Percentiles rank a stretch among this genome's conserved stretches.
These are phyloP conservation scores for Zasmidium citrigriseum DNA, from an alignment of 2,329 filamentous ascomycete species.

Conservation along the genomic window DNA sequence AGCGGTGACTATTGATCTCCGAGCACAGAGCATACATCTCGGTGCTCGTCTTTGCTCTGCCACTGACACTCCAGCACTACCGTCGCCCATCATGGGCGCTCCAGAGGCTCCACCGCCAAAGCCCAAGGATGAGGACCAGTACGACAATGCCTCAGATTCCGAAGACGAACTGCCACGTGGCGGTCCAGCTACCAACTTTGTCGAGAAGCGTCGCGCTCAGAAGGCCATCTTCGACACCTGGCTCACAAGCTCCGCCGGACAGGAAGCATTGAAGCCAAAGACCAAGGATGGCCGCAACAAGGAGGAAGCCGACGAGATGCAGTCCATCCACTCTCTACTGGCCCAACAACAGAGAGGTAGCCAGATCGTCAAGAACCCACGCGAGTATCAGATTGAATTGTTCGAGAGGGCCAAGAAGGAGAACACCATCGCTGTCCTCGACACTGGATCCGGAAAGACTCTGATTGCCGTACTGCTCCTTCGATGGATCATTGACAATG, in stretches of 20 bases:
- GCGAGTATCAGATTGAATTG: slow-evolving; percentile 89
- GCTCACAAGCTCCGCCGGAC: slow-evolving; percentile 44
- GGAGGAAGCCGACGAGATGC: slow-evolving; percentile 46
- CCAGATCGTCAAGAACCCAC: slow-evolving; percentile 70
- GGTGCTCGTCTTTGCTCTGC: slow-evolving; percentile 7
- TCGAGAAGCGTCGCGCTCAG: slow-evolving; percentile 43
- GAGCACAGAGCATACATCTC: too few relatives aligned
- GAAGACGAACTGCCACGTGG: slow-evolving; percentile 22
- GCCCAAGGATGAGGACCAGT: slow-evolving; percentile 3
- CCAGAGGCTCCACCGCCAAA: slow-evolving; percentile 7
- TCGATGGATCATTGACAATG: slow-evolving; percentile 71
- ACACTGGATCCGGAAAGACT: slow-evolving; percentile 95
- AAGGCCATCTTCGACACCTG: slow-evolving; percentile 45
- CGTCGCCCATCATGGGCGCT: slow-evolving; percentile 13
- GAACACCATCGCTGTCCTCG: slow-evolving; percentile 90
- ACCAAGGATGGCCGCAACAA: slow-evolving; percentile 31
- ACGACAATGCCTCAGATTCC: slow-evolving; percentile 14
- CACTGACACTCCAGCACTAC: slow-evolving; percentile 7
- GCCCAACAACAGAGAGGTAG: slow-evolving; percentile 51
- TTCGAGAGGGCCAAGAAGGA: slow-evolving; percentile 82
- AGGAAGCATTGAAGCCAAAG: slow-evolving; percentile 45
- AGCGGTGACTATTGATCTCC: too few relatives aligned
- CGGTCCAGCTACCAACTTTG: slow-evolving; percentile 27
- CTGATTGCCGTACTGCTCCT: slow-evolving; percentile 89
- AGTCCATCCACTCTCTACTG: slow-evolving; percentile 57